Base-by-base conservation (phyloP, 257 asterid genomes). In the Eucommia ulmoides region DNA sequence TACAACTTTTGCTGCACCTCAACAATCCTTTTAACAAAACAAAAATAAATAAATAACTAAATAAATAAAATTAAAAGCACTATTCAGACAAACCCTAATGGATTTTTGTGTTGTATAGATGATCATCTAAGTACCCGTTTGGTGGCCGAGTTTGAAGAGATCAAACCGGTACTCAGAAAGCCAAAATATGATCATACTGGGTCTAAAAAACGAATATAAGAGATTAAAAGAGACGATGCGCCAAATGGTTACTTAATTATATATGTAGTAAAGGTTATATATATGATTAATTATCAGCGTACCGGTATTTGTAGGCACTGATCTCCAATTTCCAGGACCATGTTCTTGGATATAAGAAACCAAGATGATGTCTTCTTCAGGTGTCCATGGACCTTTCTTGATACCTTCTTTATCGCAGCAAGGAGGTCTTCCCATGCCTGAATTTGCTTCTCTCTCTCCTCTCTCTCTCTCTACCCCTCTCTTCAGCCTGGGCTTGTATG, bases 1-100 rank as follows among this genome's bases (percentile, higher is more conserved):
- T 76, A 67, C 97, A 88, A 60, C 97, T 88, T 78, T 88, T 88
- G 85, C 97, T 88, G 77, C 97, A 88, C 62, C 97, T 82, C 85
- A 82, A 24, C 76, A 84, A 65, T 0, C 97, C 97, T 88, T 33
- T 0, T 20, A 5, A 2, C 6, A 21, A 45, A 33, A 49, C 1
- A 24, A 22, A 41, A 1, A 29, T 12, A 29, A 29, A 12, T 5
- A 29, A 29, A 29, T 29, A 29, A 29, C 7, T 5, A 12, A 29
- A 29, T 5, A 29, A 29, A 29, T 29, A 29, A 5, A 12, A 29
- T 5, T 29, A 29, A 29, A 29, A n/a, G n/a, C n/a, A n/a, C n/a
- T n/a, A n/a, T n/a, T n/a, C n/a, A n/a, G n/a, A n/a, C n/a, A n/a
- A n/a, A n/a, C n/a, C n/a, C n/a, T n/a, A n/a, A n/a, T n/a, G n/a